These are phyloP conservation scores for Marchantia polymorpha DNA, from an alignment of 225 moss, liverwort and hornwort species.

Conservation along the genomic window DNA sequence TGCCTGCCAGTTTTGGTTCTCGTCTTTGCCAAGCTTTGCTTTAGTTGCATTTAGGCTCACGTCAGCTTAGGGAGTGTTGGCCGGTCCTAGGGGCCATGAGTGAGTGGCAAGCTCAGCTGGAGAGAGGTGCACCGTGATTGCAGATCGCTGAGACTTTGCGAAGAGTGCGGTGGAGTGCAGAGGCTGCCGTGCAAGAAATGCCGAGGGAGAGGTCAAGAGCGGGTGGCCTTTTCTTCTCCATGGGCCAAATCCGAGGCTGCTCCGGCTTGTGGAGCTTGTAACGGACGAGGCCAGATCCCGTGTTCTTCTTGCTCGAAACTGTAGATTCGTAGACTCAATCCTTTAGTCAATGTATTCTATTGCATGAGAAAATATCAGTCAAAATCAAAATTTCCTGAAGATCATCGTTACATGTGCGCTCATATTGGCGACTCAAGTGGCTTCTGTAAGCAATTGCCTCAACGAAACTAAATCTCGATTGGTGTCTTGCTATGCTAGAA, in stretches of 20 bases:
- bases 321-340: background rate
- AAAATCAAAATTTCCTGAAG: background rate
- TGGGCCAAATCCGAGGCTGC: conserved; percentile 15
- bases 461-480: background rate
- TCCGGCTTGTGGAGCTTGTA: conserved; percentile 52
- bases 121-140: conserved; percentile 26
- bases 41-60: background rate
- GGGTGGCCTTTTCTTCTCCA: conserved; percentile 31
- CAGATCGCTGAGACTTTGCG: conserved; percentile 58
- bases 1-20: background rate
- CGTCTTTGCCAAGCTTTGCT: background rate
- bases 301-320: conserved; percentile 50
- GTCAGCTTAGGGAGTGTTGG: background rate
- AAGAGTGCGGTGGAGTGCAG: conserved; percentile 72
- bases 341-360: background rate
- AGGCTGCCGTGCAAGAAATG: conserved; percentile 66
- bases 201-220: conserved; percentile 46
- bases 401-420: background rate
- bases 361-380: background rate
- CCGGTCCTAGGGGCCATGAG: background rate
- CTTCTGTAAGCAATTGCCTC: background rate
- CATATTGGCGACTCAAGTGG: background rate
- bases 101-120: background rate
- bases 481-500: too few relatives aligned
- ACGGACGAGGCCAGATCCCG: conserved; percentile 67